Evolutionary conservation across 2,329 filamentous ascomycete species (phyloP), one percentile per base, ranked within the genome.

Genomic region (Sporothrix variecibatus): DNA sequence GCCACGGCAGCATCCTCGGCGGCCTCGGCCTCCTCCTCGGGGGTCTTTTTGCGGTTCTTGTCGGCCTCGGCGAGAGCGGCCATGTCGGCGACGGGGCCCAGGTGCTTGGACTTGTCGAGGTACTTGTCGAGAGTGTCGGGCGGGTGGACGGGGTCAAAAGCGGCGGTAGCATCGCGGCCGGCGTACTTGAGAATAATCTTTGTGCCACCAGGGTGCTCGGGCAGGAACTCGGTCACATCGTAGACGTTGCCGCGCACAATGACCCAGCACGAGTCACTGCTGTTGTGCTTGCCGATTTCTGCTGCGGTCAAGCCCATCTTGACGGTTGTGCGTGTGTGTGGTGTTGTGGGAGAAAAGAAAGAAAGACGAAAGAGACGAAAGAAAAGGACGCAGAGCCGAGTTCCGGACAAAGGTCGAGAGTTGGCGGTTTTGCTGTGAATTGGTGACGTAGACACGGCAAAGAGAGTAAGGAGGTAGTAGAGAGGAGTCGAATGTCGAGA

Each of bases 111-210:
- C 81, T 89, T 86, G 81, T 95, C 91, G 75, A 97, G 90, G 82
- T 93, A 97, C 86, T 92, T 92, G 81, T 92, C 90, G 73, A 98
- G 89, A 0, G 94, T 97, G 83, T 97, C 95, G 17, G 93, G 93
- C 2, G 95, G 95, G 82, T 90, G 88, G 77, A 98, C 96, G 49
- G 94, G 94, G 67, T 97, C 94, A 83, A 93, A 98, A 80, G 94
- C 94, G 81, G 95, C 93, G 49, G 94, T 97, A 53, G 94, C 94
- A 86, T 98, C 95, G 86, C 95, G 97, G 79, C 95, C 94, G 40
- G 95, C 95, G 84, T 98, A 97, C 85, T 97, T 97, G 77, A 99
- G 88, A 80, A 99, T 98, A 82, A 98, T 97, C 81, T 95, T 96
- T 77, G 91, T 88, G 51, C 94, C 95, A 75, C 95, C 95, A 31